Conservation (phyloP, 2,329 filamentous ascomycete species). For the Ascochyta pisi region DNA sequence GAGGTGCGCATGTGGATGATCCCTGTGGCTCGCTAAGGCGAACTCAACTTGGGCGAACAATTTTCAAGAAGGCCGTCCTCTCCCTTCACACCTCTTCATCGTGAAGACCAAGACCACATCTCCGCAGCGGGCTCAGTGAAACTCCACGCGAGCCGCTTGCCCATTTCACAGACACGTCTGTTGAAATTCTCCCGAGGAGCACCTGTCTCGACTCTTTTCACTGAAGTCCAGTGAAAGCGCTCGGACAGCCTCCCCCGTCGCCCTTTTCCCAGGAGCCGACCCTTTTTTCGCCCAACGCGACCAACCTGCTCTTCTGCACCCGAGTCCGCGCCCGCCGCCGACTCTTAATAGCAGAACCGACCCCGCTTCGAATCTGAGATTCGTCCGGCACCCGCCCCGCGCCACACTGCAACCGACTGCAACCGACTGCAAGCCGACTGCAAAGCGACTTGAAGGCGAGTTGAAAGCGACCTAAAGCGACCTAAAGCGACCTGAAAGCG, state of each 20-base stretch:
- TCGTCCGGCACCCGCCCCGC: slow-evolving; percentile 26
- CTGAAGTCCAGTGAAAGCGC: slow-evolving; percentile 40
- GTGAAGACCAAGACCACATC: slow-evolving; percentile 39
- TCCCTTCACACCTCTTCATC: slow-evolving; percentile 43
- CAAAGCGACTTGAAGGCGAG: background rate
- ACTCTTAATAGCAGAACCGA: slow-evolving; percentile 34
- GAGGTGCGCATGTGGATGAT: slow-evolving; percentile 12
- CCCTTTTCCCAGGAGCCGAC: slow-evolving; percentile 38
- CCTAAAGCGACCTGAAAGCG: no score
- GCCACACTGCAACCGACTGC: slow-evolving; percentile 8
- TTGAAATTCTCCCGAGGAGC: slow-evolving; percentile 46
- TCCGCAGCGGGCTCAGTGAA: slow-evolving; percentile 43
- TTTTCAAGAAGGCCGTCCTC: slow-evolving; percentile 26
- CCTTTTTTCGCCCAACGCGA: slow-evolving; percentile 31
- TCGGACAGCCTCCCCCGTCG: slow-evolving; percentile 44
- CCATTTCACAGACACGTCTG: slow-evolving; percentile 49
- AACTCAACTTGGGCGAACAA: slow-evolving; percentile 34
- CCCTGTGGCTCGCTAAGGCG: slow-evolving; percentile 25
- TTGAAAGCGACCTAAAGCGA: no score
- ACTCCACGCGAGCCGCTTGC: slow-evolving; percentile 45
- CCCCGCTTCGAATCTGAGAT: slow-evolving; percentile 42
- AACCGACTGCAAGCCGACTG: background rate
- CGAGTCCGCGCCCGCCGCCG: slow-evolving; percentile 35
- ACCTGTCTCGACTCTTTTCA: slow-evolving; percentile 42
- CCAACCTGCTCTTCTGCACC: slow-evolving; percentile 32